These are phyloP conservation scores for Daphne laureola DNA, from an alignment of 441 rosid species.

Conservation along the genomic window DNA sequence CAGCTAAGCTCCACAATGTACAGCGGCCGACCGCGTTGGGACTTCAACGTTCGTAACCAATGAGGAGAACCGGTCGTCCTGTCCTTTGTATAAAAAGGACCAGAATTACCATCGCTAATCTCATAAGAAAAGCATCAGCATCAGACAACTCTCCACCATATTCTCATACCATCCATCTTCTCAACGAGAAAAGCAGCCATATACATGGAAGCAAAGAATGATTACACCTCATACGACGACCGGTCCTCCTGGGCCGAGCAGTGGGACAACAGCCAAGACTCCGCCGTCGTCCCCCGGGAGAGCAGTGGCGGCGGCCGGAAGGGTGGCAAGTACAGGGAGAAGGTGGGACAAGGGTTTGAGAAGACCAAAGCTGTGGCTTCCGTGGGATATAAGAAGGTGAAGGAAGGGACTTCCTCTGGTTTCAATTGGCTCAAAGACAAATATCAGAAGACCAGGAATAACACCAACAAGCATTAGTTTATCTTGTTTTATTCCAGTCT, in stretches of 20 bases:
- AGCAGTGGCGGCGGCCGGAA: conserved; percentile 2
- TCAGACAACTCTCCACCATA: too few relatives aligned
- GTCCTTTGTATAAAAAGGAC: too few relatives aligned
- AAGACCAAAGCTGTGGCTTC: conserved; percentile 18
- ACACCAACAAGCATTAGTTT: too few relatives aligned
- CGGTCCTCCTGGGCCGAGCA: conserved; percentile 14
- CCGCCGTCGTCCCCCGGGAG: neutral
- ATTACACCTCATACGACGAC: neutral
- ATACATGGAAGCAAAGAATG: conserved; percentile 8
- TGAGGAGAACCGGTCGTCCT: too few relatives aligned
- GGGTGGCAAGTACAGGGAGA: conserved; percentile 11
- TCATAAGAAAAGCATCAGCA: too few relatives aligned
- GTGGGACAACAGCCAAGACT: conserved; percentile 5
- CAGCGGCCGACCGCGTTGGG: too few relatives aligned
- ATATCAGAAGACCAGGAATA: conserved; percentile 8
- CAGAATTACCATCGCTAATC: too few relatives aligned
- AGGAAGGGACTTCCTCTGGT: conserved; percentile 13
- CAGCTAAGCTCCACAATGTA: too few relatives aligned
- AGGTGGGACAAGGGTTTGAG: conserved; percentile 14
- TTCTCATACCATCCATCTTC: too few relatives aligned
- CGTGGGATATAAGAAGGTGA: conserved; percentile 14
- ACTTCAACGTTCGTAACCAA: too few relatives aligned
- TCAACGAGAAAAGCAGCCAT: too few relatives aligned
- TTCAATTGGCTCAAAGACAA: conserved; percentile 15
- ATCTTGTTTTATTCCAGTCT: too few relatives aligned